Conservation (phyloP, 2,329 filamentous ascomycete species). For the Penicillium expansum region DNA sequence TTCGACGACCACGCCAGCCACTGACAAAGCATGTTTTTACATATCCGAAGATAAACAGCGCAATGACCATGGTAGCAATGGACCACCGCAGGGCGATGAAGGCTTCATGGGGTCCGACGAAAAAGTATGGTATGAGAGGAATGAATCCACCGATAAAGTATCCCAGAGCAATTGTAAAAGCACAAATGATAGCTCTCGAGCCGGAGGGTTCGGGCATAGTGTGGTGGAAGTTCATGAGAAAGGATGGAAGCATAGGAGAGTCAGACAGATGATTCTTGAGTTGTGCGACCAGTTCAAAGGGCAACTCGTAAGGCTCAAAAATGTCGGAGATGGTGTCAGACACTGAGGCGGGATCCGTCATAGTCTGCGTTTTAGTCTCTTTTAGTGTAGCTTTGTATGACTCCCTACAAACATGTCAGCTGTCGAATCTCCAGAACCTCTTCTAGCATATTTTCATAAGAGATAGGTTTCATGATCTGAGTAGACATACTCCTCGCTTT, state of each 20-base stretch:
- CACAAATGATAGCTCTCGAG: constrained; percentile 39
- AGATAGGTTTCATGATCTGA: too few relatives aligned
- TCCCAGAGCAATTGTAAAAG: constrained; percentile 40
- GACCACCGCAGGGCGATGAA: constrained; percentile 67
- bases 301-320: constrained; percentile 41
- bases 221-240: constrained; percentile 45
- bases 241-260: constrained; percentile 38
- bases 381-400: constrained; percentile 42
- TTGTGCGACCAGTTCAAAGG: constrained; percentile 34
- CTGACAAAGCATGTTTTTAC: constrained; percentile 46
- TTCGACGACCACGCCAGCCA: constrained; percentile 36
- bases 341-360: constrained; percentile 31
- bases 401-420: constrained; percentile 26
- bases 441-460: too few relatives aligned
- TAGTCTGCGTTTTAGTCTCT: constrained; percentile 34
- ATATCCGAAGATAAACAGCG: constrained; percentile 53
- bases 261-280: constrained; percentile 37
- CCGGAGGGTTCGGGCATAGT: constrained; percentile 39
- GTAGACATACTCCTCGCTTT: constrained; percentile 40
- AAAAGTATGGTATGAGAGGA: constrained; percentile 55
- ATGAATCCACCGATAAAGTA: constrained; percentile 47
- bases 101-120: constrained; percentile 72
- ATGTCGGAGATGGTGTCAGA: constrained; percentile 36
- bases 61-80: constrained; percentile 52
- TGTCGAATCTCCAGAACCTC: neutral